These are phyloP conservation scores for Xylaria sp. DNA, from an alignment of 2,329 filamentous ascomycete genomes.

Conservation along the genomic window DNA sequence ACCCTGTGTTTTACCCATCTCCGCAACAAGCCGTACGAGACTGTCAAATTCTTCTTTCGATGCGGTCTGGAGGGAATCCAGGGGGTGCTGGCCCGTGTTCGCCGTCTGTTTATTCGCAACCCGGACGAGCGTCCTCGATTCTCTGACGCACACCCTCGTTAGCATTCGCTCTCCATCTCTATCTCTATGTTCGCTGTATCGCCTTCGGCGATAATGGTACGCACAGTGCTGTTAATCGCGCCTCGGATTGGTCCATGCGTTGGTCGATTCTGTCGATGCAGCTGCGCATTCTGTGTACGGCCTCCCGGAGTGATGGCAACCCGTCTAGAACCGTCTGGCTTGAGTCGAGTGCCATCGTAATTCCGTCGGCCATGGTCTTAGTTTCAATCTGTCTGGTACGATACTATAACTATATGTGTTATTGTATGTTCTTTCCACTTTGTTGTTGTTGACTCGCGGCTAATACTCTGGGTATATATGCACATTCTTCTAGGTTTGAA, in stretches of 20 bases:
- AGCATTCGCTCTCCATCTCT: neutral
- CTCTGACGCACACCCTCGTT: neutral
- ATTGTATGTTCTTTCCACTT: neutral
- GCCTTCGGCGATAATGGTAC: neutral
- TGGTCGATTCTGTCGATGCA: neutral
- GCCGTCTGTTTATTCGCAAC: neutral
- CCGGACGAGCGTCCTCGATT: neutral
- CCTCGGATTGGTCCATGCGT: neutral
- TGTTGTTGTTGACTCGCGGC: neutral
- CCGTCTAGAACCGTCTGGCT: neutral
- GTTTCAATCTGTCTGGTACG: neutral
- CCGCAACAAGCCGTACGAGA: neutral
- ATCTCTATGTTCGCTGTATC: neutral
- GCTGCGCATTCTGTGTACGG: neutral
- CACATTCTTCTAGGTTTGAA: neutral
- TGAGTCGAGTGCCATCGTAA: neutral
- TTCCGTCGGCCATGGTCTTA: neutral
- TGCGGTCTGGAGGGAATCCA: neutral
- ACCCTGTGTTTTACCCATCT: neutral
- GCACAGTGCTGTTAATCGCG: neutral
- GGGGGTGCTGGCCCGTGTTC: neutral
- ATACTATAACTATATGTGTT: neutral
- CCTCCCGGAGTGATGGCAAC: neutral
- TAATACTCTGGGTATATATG: neutral
- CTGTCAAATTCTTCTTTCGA: neutral